Evolutionary conservation across 1,284 basidiomycete species (phyloP).

Genomic region (Pseudomicrostroma phylloplanum): DNA sequence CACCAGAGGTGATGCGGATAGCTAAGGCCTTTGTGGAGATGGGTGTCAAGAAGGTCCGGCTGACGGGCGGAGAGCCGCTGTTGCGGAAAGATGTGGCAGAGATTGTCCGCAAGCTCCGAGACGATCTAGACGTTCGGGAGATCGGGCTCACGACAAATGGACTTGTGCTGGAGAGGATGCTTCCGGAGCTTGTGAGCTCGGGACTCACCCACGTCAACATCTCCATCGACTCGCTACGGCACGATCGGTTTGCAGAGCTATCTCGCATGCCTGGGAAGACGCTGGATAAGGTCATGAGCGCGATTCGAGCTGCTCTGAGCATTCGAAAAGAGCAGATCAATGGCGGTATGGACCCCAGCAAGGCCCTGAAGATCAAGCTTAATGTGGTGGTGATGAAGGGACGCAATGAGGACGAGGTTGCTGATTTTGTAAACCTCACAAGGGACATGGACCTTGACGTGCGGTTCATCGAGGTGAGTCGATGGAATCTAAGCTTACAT

Average conservation of each 20-base stretch:
- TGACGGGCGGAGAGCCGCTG: constrained; percentile 84
- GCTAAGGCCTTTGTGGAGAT: constrained; percentile 67
- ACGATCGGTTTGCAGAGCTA: constrained; percentile 79
- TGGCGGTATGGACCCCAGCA: constrained; percentile 39
- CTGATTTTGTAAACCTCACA: constrained; percentile 72
- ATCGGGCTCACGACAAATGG: constrained; percentile 85
- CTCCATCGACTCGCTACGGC: constrained; percentile 71
- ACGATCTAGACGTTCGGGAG: constrained; percentile 59
- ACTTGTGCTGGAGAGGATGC: constrained; percentile 65
- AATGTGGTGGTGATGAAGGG: constrained; percentile 77
- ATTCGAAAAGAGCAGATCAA: not conserved
- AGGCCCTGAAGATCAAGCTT: constrained; percentile 63
- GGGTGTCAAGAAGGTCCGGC: constrained; percentile 76
- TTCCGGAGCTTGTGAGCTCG: constrained; percentile 63
- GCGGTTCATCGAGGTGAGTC: constrained; percentile 67
- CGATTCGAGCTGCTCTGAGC: constrained; percentile 53
- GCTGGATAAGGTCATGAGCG: constrained; percentile 56
- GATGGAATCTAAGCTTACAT: not conserved
- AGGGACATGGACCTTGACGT: constrained; percentile 62
- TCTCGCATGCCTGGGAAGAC: constrained; percentile 55
- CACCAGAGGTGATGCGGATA: constrained; percentile 65
- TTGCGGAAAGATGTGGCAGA: constrained; percentile 70
- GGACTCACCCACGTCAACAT: constrained; percentile 74
- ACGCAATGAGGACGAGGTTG: constrained; percentile 70
- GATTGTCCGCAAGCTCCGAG: constrained; percentile 58